Evolutionary conservation across 1,284 basidiomycete species (phyloP).

Genomic region (Ceratobasidium sp.): DNA sequence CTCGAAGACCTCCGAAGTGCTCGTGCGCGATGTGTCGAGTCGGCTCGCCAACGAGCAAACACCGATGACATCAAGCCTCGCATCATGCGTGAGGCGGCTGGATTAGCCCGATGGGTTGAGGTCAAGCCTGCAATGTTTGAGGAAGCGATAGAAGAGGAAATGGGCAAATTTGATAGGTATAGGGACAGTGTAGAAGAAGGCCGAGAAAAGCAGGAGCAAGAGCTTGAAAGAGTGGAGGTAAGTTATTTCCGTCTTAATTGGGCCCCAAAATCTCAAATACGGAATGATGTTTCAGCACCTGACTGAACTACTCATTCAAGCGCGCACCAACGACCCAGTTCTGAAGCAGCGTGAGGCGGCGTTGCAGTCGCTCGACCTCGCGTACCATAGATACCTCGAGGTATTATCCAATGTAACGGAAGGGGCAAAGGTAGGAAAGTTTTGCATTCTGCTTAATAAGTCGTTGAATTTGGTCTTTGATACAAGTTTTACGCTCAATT

Average conservation of each 20-base stretch:
- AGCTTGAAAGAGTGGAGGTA: conserved; percentile 76
- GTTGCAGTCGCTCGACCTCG: conserved; percentile 85
- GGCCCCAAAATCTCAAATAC: conserved; percentile 59
- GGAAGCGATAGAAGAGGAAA: conserved; percentile 76
- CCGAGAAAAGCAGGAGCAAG: conserved; percentile 65
- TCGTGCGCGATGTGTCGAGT: conserved; percentile 68
- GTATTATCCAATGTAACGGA: conserved; percentile 86
- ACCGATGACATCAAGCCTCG: conserved; percentile 79
- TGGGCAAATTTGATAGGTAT: conserved; percentile 84
- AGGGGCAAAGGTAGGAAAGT: conserved; percentile 85
- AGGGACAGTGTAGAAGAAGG: conserved; percentile 68
- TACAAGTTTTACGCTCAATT: conserved; percentile 55
- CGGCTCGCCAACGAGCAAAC: conserved; percentile 69
- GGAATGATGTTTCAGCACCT: conserved; percentile 57
- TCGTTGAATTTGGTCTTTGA: no score
- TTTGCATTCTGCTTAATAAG: no score
- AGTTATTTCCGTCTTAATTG: conserved; percentile 41
- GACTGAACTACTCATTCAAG: conserved; percentile 80
- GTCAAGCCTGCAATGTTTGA: conserved; percentile 87
- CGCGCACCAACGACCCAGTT: conserved; percentile 77
- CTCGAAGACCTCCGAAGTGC: conserved; percentile 75
- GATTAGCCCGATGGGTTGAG: conserved; percentile 70
- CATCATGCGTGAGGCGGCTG: conserved; percentile 71
- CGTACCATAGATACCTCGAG: conserved; percentile 89
- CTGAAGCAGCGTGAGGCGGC: conserved; percentile 86